These are phyloP conservation scores for Rutstroemia sydowiana DNA, from an alignment of 2,329 filamentous ascomycete species.

Conservation along the genomic window DNA sequence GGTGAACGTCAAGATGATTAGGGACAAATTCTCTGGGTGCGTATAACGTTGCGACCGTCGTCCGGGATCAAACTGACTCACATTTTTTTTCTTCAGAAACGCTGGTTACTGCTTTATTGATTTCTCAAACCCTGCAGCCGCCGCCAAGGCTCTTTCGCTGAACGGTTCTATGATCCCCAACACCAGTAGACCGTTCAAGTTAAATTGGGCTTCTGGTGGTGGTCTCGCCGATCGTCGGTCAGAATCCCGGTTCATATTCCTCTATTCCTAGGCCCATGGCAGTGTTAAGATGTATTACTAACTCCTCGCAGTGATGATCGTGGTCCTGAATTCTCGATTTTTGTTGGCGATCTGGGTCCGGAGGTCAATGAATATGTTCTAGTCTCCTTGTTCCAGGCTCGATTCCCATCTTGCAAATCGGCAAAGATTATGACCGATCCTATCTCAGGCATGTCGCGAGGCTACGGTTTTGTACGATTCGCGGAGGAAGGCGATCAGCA, in stretches of 20 bases:
- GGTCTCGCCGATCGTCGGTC: slow-evolving; percentile 89
- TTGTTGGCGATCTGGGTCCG: slow-evolving; percentile 93
- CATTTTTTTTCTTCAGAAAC: slow-evolving; percentile 50
- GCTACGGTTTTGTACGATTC: slow-evolving; percentile 97
- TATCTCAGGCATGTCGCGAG: slow-evolving; percentile 93
- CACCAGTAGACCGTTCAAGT: slow-evolving; percentile 91
- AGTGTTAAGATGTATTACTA: slow-evolving; percentile 9
- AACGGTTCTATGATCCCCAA: slow-evolving; percentile 90
- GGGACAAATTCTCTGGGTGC: slow-evolving; percentile 97
- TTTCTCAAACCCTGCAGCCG: slow-evolving; percentile 74
- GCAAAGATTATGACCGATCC: slow-evolving; percentile 99
- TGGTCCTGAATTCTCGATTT: slow-evolving; percentile 93
- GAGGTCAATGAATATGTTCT: slow-evolving; percentile 98
- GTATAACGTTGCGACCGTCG: slow-evolving; percentile 21
- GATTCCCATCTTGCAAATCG: slow-evolving; percentile 96
- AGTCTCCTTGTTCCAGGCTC: slow-evolving; percentile 92
- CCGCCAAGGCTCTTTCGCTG: slow-evolving; percentile 81
- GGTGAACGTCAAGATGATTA: slow-evolving; percentile 99
- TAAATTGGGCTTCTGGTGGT: slow-evolving; percentile 98
- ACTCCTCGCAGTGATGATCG: slow-evolving; percentile 71
- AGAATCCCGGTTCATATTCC: slow-evolving; percentile 32
- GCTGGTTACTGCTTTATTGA: slow-evolving; percentile 99
- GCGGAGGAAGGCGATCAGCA: slow-evolving; percentile 94
- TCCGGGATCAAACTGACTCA: neutral
- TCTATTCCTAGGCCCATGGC: slow-evolving; percentile 11